Percentiles rank a stretch among this genome's conserved stretches.
Evolutionary conservation across 768 basidiomycete genomes (phyloP).

Genomic region (Lentinula boryana): DNA sequence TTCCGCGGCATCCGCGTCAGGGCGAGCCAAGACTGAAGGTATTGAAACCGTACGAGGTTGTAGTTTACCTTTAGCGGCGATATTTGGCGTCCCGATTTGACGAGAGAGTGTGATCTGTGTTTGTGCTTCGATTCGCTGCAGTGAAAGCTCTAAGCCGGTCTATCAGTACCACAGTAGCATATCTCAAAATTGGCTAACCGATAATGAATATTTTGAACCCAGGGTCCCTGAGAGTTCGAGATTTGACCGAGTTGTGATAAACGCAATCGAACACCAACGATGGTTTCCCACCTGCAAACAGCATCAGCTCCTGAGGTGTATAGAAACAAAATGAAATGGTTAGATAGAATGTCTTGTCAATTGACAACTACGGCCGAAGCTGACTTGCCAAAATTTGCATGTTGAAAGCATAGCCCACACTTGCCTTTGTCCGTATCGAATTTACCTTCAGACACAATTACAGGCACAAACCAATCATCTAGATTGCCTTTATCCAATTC

Average conservation of each 20-base stretch:
- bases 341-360: not conserved
- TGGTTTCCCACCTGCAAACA: conserved; percentile 54
- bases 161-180: not conserved
- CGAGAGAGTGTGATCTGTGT: conserved; percentile 57
- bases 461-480: conserved; percentile 59
- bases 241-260: conserved; percentile 53
- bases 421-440: conserved; percentile 68
- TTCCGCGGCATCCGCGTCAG: not conserved
- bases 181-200: conserved; percentile 34
- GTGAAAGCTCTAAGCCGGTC: conserved; percentile 47
- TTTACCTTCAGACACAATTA: conserved; percentile 60
- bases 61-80: conserved; percentile 69
- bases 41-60: conserved; percentile 50
- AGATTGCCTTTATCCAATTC: conserved; percentile 31
- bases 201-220: conserved; percentile 67
- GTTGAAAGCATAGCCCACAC: conserved; percentile 9
- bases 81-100: conserved; percentile 69
- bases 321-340: not conserved
- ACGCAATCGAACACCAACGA: conserved; percentile 72
- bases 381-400: not conserved
- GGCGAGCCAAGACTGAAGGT: conserved; percentile 35
- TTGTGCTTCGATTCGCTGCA: conserved; percentile 64
- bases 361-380: conserved; percentile 2
- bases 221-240: conserved; percentile 50
- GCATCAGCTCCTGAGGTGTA: not conserved